Conservation (phyloP, 2,329 filamentous ascomycete species). For the Thelonectria blattea region DNA sequence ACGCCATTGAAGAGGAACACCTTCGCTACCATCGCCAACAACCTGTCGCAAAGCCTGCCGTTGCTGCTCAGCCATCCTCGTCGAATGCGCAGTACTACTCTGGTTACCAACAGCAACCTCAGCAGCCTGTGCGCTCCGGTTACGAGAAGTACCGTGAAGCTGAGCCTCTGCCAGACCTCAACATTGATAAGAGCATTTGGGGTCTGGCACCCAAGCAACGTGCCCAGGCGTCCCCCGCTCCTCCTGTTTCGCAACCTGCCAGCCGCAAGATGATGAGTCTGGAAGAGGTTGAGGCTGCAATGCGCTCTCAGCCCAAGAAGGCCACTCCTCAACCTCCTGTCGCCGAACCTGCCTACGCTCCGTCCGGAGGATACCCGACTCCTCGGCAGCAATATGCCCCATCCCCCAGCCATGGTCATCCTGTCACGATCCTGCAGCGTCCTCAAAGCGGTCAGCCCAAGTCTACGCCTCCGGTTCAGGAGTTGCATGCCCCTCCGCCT, state of each 20-base stretch:
- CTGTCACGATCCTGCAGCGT: slow-evolving; percentile 62
- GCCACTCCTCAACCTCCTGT: slow-evolving; percentile 44
- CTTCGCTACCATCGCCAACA: slow-evolving; percentile 80
- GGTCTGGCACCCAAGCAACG: slow-evolving; percentile 68
- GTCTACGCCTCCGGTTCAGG: slow-evolving; percentile 46
- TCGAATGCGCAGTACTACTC: slow-evolving; percentile 44
- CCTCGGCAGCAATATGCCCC: slow-evolving; percentile 43
- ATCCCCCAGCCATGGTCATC: slow-evolving; percentile 50
- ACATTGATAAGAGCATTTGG: slow-evolving; percentile 94
- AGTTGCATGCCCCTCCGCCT: slow-evolving; percentile 34
- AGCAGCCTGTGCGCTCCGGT: slow-evolving; percentile 69
- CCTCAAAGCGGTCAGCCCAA: slow-evolving; percentile 53
- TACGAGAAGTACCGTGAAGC: slow-evolving; percentile 91
- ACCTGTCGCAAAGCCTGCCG: slow-evolving; percentile 54
- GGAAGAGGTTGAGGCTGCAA: slow-evolving; percentile 94
- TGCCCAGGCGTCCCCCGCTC: slow-evolving; percentile 41
- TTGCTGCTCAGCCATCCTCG: slow-evolving; percentile 44
- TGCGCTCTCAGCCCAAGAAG: slow-evolving; percentile 73
- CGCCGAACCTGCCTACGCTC: slow-evolving; percentile 39
- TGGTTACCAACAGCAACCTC: slow-evolving; percentile 29
- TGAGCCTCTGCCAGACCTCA: slow-evolving; percentile 85
- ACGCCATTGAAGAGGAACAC: slow-evolving; percentile 90
- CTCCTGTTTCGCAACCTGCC: slow-evolving; percentile 34
- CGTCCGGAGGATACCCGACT: slow-evolving; percentile 34
- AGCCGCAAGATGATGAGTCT: slow-evolving; percentile 88